Evolutionary conservation across 108 stramenopile species (phyloP).

Genomic region (Mediolabrus comicus): DNA sequence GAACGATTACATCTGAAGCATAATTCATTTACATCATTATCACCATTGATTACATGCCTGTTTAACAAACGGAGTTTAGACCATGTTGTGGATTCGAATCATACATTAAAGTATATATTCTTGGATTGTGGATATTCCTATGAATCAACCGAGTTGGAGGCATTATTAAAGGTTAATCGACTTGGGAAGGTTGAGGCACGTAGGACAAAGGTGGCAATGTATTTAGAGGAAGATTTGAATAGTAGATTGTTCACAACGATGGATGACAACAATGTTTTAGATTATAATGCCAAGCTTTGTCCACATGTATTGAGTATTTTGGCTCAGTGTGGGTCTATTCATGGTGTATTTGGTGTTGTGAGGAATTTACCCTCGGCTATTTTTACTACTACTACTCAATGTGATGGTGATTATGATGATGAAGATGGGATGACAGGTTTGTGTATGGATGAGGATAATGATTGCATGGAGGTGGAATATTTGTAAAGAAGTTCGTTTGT

Average conservation of each 20-base stretch:
- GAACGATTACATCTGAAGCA: slow-evolving; percentile 29
- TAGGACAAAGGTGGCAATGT: slow-evolving; percentile 24
- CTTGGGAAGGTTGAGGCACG: slow-evolving; percentile 26
- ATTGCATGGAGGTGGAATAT: background rate
- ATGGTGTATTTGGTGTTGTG: background rate
- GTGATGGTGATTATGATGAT: background rate
- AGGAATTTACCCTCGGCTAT: background rate
- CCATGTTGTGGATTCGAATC: slow-evolving; percentile 28
- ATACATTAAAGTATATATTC: slow-evolving; percentile 36
- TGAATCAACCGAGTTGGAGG: slow-evolving; percentile 34
- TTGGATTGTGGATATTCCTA: slow-evolving; percentile 35
- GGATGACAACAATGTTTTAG: too few relatives aligned
- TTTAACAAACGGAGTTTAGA: slow-evolving; percentile 31
- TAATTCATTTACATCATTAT: slow-evolving; percentile 29
- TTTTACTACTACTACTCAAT: background rate
- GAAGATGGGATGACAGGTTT: too few relatives aligned
- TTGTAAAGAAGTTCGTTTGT: too few relatives aligned
- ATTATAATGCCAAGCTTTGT: slow-evolving; percentile 1
- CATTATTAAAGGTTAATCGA: slow-evolving; percentile 26
- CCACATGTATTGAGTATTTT: background rate
- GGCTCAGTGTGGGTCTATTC: background rate
- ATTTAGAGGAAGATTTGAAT: slow-evolving; percentile 18
- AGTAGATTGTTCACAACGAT: slow-evolving; percentile 9
- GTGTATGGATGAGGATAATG: background rate
- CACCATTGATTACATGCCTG: slow-evolving; percentile 23